Conservation (phyloP, 2,329 filamentous ascomycete species). For the Ophiostoma australiae region DNA sequence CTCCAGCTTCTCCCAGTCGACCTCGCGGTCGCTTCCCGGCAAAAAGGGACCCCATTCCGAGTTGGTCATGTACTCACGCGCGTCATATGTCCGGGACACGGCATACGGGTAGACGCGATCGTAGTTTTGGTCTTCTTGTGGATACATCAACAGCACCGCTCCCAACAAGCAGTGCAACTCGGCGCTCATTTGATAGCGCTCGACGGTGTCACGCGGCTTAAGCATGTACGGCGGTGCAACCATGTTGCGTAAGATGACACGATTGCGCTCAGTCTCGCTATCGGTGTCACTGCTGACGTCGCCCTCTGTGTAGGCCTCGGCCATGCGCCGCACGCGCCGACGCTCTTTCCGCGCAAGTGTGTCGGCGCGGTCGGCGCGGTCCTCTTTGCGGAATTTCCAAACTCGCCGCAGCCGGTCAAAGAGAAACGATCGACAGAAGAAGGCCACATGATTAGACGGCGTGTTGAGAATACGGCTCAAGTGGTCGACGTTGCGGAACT, state of each 20-base stretch:
- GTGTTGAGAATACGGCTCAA: conserved; percentile 43
- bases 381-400: not conserved
- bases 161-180: conserved; percentile 67
- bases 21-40: conserved; percentile 52
- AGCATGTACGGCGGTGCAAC: conserved; percentile 15
- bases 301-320: not conserved
- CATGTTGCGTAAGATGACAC: not conserved
- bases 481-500: conserved; percentile 46
- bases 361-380: not conserved
- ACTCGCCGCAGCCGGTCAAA: conserved; percentile 44
- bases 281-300: conserved; percentile 6
- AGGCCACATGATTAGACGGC: conserved; percentile 50
- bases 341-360: not conserved
- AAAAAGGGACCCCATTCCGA: conserved; percentile 69
- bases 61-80: conserved; percentile 59
- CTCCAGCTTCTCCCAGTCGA: conserved; percentile 76
- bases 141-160: conserved; percentile 46
- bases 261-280: not conserved
- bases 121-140: conserved; percentile 33
- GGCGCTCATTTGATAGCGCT: conserved; percentile 57
- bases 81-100: conserved; percentile 65
- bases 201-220: conserved; percentile 34
- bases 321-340: not conserved
- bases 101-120: conserved; percentile 54
- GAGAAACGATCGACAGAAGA: conserved; percentile 60